Evolutionary conservation across 2,329 filamentous ascomycete genomes (phyloP), one percentile per base, ranked within the genome.

Genomic region (Periglandula ipomoeae): DNA sequence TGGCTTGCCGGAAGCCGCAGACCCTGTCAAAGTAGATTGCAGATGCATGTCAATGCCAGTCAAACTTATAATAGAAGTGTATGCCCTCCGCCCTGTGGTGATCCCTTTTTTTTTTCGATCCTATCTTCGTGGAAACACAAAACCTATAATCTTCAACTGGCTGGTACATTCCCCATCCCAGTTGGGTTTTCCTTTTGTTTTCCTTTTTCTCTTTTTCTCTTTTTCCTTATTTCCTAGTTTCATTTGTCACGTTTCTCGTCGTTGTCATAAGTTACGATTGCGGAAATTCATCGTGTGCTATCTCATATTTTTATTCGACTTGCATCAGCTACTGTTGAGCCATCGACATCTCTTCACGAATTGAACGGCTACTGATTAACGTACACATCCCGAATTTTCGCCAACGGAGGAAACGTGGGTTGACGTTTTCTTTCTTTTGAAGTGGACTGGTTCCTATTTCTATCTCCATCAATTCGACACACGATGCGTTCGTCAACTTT

Each of bases 401-500:
- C n/a, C n/a, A n/a, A n/a, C n/a, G n/a, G n/a, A n/a, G n/a, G n/a
- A n/a, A n/a, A n/a, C n/a, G n/a, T n/a, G n/a, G n/a, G n/a, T n/a
- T n/a, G n/a, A n/a, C n/a, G n/a, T n/a, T n/a, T n/a, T n/a, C n/a
- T n/a, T n/a, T n/a, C n/a, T n/a, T n/a, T 39, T 2, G 37, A 39
- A 13, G 10, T 13, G 3, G 4, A 24, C 39, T 39, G 17, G 17
- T 5, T 6, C 7, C 4, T 19, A 20, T 11, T 10, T 39, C 19
- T 7, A 34, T n/a, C 30, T 6, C n/a, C 17, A 39, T 5, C 8
- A 22, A n/a, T 22, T 10, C 1, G 26, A 11, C 11, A 15, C 23
- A 69, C 61, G 44, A 83, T 82, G 79, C 72, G 70, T 58, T 64
- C 67, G 56, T 73, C 73, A 53, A 64, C 70, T 54, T 56, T 76